These are phyloP conservation scores for Psilocybe mexicana DNA, from an alignment of 1,284 basidiomycete species.

Conservation along the genomic window DNA sequence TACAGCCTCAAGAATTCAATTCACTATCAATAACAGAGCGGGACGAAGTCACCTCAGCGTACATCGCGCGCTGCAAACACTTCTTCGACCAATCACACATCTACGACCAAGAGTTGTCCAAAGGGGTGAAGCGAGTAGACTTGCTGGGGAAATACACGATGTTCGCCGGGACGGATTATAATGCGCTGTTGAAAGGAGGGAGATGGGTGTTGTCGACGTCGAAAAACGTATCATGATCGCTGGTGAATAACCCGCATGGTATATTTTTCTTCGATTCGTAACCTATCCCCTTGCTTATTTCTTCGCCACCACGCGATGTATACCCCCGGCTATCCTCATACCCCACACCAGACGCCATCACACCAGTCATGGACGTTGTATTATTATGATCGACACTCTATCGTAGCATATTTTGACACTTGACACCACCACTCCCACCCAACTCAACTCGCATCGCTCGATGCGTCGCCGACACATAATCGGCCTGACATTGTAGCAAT, in stretches of 20 bases:
- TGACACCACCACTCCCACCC: not conserved
- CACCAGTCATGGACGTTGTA: conserved; percentile 2
- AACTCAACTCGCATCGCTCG: not conserved
- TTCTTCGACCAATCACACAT: conserved; percentile 18
- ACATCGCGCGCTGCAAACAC: conserved; percentile 31
- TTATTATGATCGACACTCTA: not conserved
- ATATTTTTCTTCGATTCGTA: not conserved
- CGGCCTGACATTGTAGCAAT: not conserved
- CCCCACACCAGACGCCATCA: not conserved
- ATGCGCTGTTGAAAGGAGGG: conserved; percentile 18
- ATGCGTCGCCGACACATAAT: not conserved
- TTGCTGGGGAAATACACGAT: conserved; percentile 38
- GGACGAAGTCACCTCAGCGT: conserved; percentile 30
- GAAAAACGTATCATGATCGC: conserved; percentile 16
- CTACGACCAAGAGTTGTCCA: conserved; percentile 29
- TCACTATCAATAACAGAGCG: conserved; percentile 21
- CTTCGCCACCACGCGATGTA: conserved; percentile 3
- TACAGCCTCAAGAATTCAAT: conserved; percentile 31
- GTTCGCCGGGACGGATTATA: conserved; percentile 38
- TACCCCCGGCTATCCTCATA: conserved; percentile 5
- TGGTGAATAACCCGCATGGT: not conserved
- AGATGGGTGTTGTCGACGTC: conserved; percentile 23
- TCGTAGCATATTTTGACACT: not conserved
- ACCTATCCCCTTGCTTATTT: not conserved
- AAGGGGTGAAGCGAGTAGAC: conserved; percentile 47